A percentile compares a stretch with the other conserved stretches of the same genome.
Conservation (phyloP, 495 filamentous ascomycete species). For the Symbiotaphrina buchneri region DNA sequence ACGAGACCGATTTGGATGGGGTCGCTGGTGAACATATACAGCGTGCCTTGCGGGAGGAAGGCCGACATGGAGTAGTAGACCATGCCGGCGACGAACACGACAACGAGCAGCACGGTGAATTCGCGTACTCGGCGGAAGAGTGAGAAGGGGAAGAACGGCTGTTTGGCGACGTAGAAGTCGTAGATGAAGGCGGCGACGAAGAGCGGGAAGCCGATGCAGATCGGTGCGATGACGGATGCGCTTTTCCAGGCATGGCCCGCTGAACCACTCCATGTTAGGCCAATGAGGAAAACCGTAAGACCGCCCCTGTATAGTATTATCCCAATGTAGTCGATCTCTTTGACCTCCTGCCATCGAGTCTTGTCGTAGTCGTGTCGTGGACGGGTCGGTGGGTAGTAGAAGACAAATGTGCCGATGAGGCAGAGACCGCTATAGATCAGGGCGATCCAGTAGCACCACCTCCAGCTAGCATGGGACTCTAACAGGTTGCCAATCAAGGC, state of each 20-base stretch:
- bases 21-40: slow-evolving; percentile 10
- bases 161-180: slow-evolving; percentile 10
- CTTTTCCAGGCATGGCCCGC: too few species aligned
- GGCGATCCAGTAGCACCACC: slow-evolving; percentile 13
- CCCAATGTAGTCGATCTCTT: too few species aligned
- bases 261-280: too few species aligned
- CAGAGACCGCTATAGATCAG: slow-evolving; percentile 11
- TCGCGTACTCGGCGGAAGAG: slow-evolving; percentile 10
- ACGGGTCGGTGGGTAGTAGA: slow-evolving; percentile 15
- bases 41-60: slow-evolving; percentile 10
- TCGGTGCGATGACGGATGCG: slow-evolving; percentile 7
- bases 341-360: too few species aligned
- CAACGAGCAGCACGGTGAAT: slow-evolving; percentile 10
- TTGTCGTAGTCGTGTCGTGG: slow-evolving; percentile 11
- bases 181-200: slow-evolving; percentile 10
- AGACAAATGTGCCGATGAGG: slow-evolving; percentile 9
- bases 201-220: slow-evolving; percentile 9
- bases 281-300: too few species aligned
- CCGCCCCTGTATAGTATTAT: too few species aligned
- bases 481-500: slow-evolving; percentile 7
- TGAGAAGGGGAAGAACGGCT: slow-evolving; percentile 12
- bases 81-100: slow-evolving; percentile 13
- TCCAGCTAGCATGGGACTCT: too few species aligned
- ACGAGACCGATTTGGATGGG: slow-evolving; percentile 9
- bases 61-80: slow-evolving; percentile 9